Percentiles rank a stretch among this genome's conserved stretches.
Evolutionary conservation across 2,329 filamentous ascomycete species (phyloP).

Genomic region (Fusarium sororula): DNA sequence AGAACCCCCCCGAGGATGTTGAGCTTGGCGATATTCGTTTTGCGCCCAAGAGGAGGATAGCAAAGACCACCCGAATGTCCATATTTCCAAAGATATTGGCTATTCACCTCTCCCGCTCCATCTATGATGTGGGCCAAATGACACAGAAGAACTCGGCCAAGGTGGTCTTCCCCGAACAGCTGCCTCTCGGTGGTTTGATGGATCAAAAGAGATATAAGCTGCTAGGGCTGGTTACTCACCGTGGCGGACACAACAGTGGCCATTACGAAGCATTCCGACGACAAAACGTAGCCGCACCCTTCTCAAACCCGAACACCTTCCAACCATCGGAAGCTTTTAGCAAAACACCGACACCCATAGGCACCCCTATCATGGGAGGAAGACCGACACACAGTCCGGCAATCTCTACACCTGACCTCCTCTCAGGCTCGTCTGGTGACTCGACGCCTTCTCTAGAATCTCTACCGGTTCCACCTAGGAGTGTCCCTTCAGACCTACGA

Average conservation of each 20-base stretch:
- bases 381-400: slow-evolving; percentile 53
- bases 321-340: slow-evolving; percentile 79
- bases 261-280: slow-evolving; percentile 97
- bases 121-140: slow-evolving; percentile 79
- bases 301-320: slow-evolving; percentile 83
- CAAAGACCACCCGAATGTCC: slow-evolving; percentile 87
- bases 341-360: slow-evolving; percentile 62
- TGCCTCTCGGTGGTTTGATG: slow-evolving; percentile 82
- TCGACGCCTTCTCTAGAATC: slow-evolving; percentile 52
- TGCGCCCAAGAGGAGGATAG: slow-evolving; percentile 84
- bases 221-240: slow-evolving; percentile 89
- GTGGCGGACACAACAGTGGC: slow-evolving; percentile 93
- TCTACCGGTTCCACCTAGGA: slow-evolving; percentile 42
- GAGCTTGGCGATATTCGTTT: slow-evolving; percentile 76
- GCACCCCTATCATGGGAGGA: slow-evolving; percentile 57
- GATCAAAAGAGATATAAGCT: slow-evolving; percentile 84
- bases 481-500: slow-evolving; percentile 44
- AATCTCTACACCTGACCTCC: slow-evolving; percentile 59
- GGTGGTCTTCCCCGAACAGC: slow-evolving; percentile 87
- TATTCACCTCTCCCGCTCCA: slow-evolving; percentile 91
- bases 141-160: slow-evolving; percentile 96
- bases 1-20: slow-evolving; percentile 76
- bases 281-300: slow-evolving; percentile 82
- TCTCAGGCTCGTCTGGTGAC: slow-evolving; percentile 50
- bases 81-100: slow-evolving; percentile 89